Base-by-base conservation (phyloP, 2,329 filamentous ascomycete genomes). In the Periconia macrospinosa region DNA sequence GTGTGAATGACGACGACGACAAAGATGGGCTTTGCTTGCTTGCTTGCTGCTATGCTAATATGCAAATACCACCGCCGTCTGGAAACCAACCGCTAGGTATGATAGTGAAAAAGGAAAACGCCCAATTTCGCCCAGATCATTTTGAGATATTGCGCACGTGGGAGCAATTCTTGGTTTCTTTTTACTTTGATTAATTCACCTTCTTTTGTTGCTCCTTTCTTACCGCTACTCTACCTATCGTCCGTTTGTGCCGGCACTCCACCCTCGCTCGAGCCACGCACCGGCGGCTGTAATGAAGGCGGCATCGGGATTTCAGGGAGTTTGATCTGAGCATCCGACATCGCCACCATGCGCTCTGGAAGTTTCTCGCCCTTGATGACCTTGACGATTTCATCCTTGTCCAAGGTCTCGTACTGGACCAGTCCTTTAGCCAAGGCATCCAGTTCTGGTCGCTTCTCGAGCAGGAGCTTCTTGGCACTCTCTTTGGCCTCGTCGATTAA, bases 341-440 rank as follows among this genome's bases (percentile, higher is more conserved):
- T 68, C 41, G 74, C 78, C 56, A 81, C 83, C 47, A 90, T 76
- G 55, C 90, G 90, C 44, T 84, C 83, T 1, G 86, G 81, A 37
- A 99, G 79, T 69, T 89, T 88, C 76, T 97, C 91, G 35, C 94
- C 94, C 49, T 84, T 85, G 59, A 99, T 87, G 6, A 97, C 90
- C 78, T 89, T 91, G 73, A 92, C 86, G 58, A 97, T 95, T 74
- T 99, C 94, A 2, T 89, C 86, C 73, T 88, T 90, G 72, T 89
- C 89, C 48, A 99, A 78, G 0, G 92, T 97, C 79, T 99, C 94
- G 74, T 97, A 97, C 74, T 97, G 88, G 33, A 99, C 86, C 10
- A 99, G 82, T 6, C 92, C 94, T 68, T 92, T 87, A 27, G 94
- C 93, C 10, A 99, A 79, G 11, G 91, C 80, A 65, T 99, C 93